Percentiles rank a stretch among this genome's conserved stretches.
These are phyloP conservation scores for Aechmea fasciata DNA, from an alignment of 176 grass and related monocot species.

Conservation along the genomic window DNA sequence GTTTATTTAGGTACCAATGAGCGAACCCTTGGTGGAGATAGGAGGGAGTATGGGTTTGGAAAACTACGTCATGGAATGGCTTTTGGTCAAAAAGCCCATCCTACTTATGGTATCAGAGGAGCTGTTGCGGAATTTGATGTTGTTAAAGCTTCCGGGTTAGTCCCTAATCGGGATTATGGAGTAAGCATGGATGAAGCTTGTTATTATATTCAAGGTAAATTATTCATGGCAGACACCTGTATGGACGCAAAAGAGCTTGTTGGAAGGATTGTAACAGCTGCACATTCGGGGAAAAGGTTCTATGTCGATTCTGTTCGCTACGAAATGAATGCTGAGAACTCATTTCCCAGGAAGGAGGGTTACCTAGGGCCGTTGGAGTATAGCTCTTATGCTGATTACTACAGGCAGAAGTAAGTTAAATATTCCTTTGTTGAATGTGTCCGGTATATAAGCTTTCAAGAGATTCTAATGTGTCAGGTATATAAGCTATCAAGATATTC, in stretches of 20 bases:
- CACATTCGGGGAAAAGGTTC: conserved; percentile 96
- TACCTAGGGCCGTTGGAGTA: conserved; percentile 91
- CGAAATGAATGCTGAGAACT: conserved; percentile 96
- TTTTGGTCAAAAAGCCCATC: conserved; percentile 85
- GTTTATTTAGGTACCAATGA: conserved; percentile 95
- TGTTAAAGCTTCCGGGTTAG: conserved; percentile 96
- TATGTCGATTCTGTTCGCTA: conserved; percentile 79
- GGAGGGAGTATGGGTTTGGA: conserved; percentile 91
- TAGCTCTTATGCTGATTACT: conserved; percentile 94
- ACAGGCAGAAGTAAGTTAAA: conserved; percentile 82
- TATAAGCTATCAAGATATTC: too few species aligned
- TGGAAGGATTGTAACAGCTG: conserved; percentile 93
- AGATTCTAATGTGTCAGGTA: too few species aligned
- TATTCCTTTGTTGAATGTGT: not conserved
- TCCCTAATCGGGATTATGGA: conserved; percentile 45
- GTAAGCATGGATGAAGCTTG: conserved; percentile 32
- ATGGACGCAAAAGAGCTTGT: conserved; percentile 73
- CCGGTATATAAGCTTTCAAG: too few species aligned
- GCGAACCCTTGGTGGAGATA: conserved; percentile 90
- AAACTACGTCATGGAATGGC: conserved; percentile 75
- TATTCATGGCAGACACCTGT: conserved; percentile 79
- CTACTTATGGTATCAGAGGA: conserved; percentile 95
- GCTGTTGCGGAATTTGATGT: conserved; percentile 91
- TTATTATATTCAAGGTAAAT: conserved; percentile 47
- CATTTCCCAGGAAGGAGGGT: conserved; percentile 95